These are phyloP conservation scores for Starmerella vitae DNA, from an alignment of 805 yeast genomes.

Conservation along the genomic window DNA sequence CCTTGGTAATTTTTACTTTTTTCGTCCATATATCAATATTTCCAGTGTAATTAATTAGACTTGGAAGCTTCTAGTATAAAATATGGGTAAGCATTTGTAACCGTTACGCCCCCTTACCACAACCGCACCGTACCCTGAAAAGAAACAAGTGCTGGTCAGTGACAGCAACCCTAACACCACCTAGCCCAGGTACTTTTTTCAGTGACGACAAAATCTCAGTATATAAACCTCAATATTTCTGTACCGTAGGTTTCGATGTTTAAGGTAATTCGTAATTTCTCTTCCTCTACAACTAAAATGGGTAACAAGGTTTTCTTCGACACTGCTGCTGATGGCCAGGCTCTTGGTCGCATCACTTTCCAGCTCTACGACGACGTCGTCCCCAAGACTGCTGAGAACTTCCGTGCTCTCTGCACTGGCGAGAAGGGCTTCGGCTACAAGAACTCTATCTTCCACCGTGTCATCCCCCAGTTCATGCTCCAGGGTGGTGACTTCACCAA, in stretches of 20 bases:
- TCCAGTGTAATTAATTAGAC: too few species aligned
- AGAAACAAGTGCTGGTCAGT: background rate
- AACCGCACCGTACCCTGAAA: background rate
- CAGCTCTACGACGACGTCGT: conserved; percentile 78
- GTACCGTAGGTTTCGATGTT: conserved; percentile 6
- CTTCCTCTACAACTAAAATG: conserved; percentile 23
- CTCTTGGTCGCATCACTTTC: conserved; percentile 75
- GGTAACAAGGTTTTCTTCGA: conserved; percentile 57
- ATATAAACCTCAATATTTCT: conserved; percentile 11
- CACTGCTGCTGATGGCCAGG: conserved; percentile 63
- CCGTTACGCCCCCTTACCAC: background rate
- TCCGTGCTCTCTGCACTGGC: conserved; percentile 88
- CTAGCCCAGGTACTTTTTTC: background rate
- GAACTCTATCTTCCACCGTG: conserved; percentile 87
- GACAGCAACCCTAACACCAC: background rate
- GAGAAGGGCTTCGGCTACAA: conserved; percentile 90
- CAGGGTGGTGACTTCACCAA: conserved; percentile 87
- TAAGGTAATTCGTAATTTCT: conserved; percentile 17
- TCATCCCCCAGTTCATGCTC: conserved; percentile 90
- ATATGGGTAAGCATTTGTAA: too few species aligned
- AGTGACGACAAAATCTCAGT: background rate
- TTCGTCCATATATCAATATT: too few species aligned
- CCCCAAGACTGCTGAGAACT: conserved; percentile 93
- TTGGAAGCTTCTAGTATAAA: too few species aligned
- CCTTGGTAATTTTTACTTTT: too few species aligned